Percentiles rank a stretch among this genome's conserved stretches.
These are phyloP conservation scores for Peniophora sp. DNA, from an alignment of 1,284 basidiomycete species.

Conservation along the genomic window DNA sequence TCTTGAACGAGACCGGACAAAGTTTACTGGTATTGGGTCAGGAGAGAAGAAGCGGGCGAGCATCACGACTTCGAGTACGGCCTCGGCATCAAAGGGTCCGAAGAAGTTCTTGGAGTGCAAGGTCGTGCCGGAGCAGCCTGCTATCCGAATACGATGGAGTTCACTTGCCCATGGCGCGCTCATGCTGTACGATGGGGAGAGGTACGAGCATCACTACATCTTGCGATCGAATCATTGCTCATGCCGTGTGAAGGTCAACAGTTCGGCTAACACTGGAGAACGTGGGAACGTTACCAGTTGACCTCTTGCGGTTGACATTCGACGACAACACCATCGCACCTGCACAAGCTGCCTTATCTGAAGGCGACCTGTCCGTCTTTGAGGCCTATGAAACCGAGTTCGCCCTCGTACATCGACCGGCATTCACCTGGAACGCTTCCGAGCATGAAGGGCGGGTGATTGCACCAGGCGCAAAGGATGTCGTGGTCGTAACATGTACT, in stretches of 20 bases:
- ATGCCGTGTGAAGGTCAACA: conserved; percentile 46
- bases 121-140: conserved; percentile 81
- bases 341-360: conserved; percentile 68
- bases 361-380: conserved; percentile 74
- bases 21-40: conserved; percentile 59
- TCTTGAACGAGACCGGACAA: conserved; percentile 60
- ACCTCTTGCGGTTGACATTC: conserved; percentile 81
- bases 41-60: conserved; percentile 44
- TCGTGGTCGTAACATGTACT: conserved; percentile 65
- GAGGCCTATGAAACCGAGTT: conserved; percentile 90
- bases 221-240: neutral
- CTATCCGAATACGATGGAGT: conserved; percentile 79
- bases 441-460: conserved; percentile 47
- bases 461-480: conserved; percentile 61
- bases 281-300: conserved; percentile 71
- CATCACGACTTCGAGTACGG: conserved; percentile 23
- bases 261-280: conserved; percentile 87
- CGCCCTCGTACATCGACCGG: conserved; percentile 69
- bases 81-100: conserved; percentile 15
- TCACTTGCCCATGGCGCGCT: conserved; percentile 85
- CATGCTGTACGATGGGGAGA: conserved; percentile 92
- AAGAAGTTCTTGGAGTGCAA: conserved; percentile 59
- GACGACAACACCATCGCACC: conserved; percentile 81
- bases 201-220: conserved; percentile 33
- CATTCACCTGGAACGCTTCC: conserved; percentile 69